Evolutionary conservation across 108 stramenopile genomes (phyloP), one percentile per base, ranked within the genome.

Genomic region (Chaetoceros tenuissimus): DNA sequence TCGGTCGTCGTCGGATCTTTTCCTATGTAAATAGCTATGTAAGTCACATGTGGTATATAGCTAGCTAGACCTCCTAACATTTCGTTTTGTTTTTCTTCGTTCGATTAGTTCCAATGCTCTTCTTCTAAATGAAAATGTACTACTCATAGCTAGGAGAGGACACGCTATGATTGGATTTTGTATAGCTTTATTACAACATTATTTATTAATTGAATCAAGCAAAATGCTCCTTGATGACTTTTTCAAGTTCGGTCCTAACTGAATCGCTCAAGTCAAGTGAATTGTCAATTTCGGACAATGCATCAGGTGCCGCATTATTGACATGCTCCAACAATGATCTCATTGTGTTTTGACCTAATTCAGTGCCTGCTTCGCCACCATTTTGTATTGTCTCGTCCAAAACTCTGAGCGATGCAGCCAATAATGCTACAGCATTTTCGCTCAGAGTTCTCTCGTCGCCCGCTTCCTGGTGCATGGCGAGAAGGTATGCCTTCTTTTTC

Each of bases 381-480:
- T 61, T 55, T 24, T 71, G 73, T 10, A 92, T 34, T 22, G 79
- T 61, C 24, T 44, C 67, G 54, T 84, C 75, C 29, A 93, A 67
- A 34, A 69, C 63, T n/a, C 91, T 84, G 23, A 61, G 67, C 21
- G 85, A 78, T 40, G 91, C 91, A 3, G 91, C 87, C 51, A 93
- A 62, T 5, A 93, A 57, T 7, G 59, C 72, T 0, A 77, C 58
- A 60, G 80, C 84, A 27, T 88, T 84, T 28, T 89, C 78, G 17
- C 81, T 78, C 28, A 93, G 64, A 13, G 23, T 51, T 28, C 75
- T 70, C 31, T 51, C 63, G 22, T 68, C 26, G 2, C 71, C 67
- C 3, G 77, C 48, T 51, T 66, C 66, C 57, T 89, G 92, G 57
- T 93, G 80, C 92, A 93, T 93, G 10, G 92, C 92, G 25, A 93